Base-by-base conservation (phyloP, 495 filamentous ascomycete genomes). In the Poronia punctata region DNA sequence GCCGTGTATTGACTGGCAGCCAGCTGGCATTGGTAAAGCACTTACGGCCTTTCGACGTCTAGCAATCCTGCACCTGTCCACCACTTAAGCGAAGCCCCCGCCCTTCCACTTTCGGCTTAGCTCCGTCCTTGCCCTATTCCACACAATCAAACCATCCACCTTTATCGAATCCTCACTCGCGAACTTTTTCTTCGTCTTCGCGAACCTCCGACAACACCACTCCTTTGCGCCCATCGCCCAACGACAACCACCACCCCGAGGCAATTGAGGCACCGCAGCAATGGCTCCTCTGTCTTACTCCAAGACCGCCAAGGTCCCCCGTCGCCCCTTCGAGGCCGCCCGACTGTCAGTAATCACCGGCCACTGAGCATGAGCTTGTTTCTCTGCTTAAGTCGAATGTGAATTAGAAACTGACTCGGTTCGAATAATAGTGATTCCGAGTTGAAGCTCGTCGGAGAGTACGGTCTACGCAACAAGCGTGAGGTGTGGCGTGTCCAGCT, bases 401-500 rank as follows among this genome's bases (percentile, higher is more conserved):
- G 71, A 75, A 56, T 65, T 52, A 31, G 24, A 57, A 48, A 64
- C 64, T 65, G 57, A 72, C 66, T 53, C 58, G 39, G 35, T 62
- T 66, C 48, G 53, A 60, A 50, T 10, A 21, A 48, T 76, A 98
- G 93, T 77, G 92, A 98, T 78, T 85, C 88, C 60, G 92, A 98
- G 73, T 74, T 98, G 74, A 98, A 97, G 83, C 80, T 88, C 69
- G 92, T 98, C 61, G 92, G 92, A 70, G 92, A 97, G 76, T 98
- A 89, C 75, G 92, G 92, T 67, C 85, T 98, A 50, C 82, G 86
- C 67, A 98, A 98, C 82, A 98, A 98, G 88, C 90, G 92, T 73
- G 92, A 98, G 78, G 93, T 98, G 58, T 98, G 92, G 92, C 87
- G 92, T 72, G 92, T 98, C 60, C 82, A 86, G 80, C 85, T 97